Conservation (phyloP, 148 eudicot genomes). For the Cornus suecica region DNA sequence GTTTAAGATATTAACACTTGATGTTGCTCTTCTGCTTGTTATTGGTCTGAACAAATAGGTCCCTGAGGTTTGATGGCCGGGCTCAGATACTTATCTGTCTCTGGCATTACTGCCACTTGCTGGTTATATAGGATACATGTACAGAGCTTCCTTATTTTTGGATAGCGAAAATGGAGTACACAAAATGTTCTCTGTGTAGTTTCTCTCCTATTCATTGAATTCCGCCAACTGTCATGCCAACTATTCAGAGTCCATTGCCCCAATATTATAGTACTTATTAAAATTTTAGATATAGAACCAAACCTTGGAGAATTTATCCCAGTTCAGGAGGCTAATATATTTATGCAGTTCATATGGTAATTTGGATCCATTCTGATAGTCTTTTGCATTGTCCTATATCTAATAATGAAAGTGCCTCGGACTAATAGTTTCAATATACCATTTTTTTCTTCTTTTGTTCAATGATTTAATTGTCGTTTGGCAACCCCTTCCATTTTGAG, state of each 20-base stretch:
- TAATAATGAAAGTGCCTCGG: too few species aligned
- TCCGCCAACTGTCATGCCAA: slow-evolving; percentile 15
- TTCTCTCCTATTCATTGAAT: neutral
- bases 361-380: too few species aligned
- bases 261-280: neutral
- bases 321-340: too few species aligned
- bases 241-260: slow-evolving; percentile 1
- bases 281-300: neutral
- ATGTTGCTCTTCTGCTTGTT: slow-evolving; percentile 11
- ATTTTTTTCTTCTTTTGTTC: too few species aligned
- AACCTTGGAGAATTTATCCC: too few species aligned
- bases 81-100: neutral
- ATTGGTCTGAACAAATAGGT: slow-evolving; percentile 11
- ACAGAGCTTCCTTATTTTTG: neutral
- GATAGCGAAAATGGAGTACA: too few species aligned
- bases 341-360: too few species aligned
- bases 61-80: slow-evolving; percentile 9
- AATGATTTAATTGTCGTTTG: too few species aligned
- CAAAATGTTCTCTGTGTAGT: too few species aligned
- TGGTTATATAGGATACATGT: slow-evolving; percentile 2
- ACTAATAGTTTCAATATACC: too few species aligned
- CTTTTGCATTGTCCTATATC: too few species aligned
- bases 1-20: slow-evolving; percentile 7
- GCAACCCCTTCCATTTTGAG: too few species aligned
- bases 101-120: slow-evolving; percentile 3